Base-by-base conservation (phyloP, 306 rosid species). In the Begonia fuchsioides region DNA sequence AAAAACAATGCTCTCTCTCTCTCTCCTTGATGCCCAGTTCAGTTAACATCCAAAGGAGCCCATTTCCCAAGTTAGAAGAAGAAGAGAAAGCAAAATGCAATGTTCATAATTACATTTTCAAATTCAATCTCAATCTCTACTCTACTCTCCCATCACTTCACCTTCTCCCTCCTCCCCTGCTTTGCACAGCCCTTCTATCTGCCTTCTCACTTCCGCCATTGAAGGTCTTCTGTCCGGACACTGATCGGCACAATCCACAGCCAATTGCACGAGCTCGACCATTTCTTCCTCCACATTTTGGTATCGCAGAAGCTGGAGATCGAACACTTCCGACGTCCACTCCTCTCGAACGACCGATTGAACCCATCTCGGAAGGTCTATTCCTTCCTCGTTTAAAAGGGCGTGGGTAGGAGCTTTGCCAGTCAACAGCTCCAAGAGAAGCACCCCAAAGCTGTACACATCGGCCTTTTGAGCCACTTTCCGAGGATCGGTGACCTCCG, bases 311-410 rank as follows among this genome's bases (percentile, higher is more conserved):
- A 79, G 82, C 47, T 79, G 77, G 18, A 72, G 58, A 56, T 79
- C 87, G 17, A 79, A 79, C 12, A 75, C 82, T 51, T 75, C 82
- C 13, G 80, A 79, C 18, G 71, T 72, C 82, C 80, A 79, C 40
- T 79, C 82, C 54, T 75, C 87, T 50, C 75, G 62, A 26, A 75
- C 82, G 32, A 79, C 69, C 9, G 87, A 79, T 50, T 69, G 82
- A 58, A 79, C 87, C 87, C 87, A 79, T 60, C 87, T 75, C 0
- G 82, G 82, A 12, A 79, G 80, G 56, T 79, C 87, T 15, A 79
- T 82, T 32, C 87, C 87, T 54, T 79, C 87, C 67, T 79, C 87
- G 9, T 72, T 72, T 60, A 72, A 55, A 52, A 75, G 61, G 10
- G 79, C 55, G 19, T 79, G 82, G 26, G 79, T 72, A 1, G 87